Conservation (phyloP, 305 asterid genomes). For the Fraxinus nigra region DNA sequence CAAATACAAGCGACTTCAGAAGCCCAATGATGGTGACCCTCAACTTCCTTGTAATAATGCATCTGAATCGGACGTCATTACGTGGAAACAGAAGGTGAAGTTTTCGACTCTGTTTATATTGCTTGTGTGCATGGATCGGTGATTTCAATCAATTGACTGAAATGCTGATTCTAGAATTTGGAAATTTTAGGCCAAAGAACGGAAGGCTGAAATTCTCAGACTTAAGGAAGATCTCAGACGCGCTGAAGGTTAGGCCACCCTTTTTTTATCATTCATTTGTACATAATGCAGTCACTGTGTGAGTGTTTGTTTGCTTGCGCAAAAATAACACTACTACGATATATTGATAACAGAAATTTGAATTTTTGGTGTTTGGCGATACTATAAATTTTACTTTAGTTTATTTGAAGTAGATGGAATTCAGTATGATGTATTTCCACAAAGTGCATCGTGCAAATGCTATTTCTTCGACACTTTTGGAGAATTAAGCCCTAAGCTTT, state of each 20-base stretch:
- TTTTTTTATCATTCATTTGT: neutral
- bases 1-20: slow-evolving; percentile 53
- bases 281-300: neutral
- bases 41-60: slow-evolving; percentile 19
- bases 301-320: neutral
- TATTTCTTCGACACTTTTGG: slow-evolving; percentile 84
- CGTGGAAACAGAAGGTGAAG: slow-evolving; percentile 72
- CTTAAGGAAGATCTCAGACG: slow-evolving; percentile 74
- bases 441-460: slow-evolving; percentile 76
- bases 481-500: slow-evolving; percentile 36
- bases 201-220: slow-evolving; percentile 69
- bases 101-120: neutral
- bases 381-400: slow-evolving; percentile 5
- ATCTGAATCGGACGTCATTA: slow-evolving; percentile 45
- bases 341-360: neutral
- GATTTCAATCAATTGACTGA: slow-evolving; percentile 9
- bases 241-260: slow-evolving; percentile 63
- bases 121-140: neutral
- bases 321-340: neutral
- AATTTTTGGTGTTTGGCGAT: neutral
- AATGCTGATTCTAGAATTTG: neutral
- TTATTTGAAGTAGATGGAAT: slow-evolving; percentile 51
- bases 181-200: slow-evolving; percentile 65
- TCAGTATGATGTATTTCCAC: slow-evolving; percentile 72
- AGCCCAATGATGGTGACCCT: slow-evolving; percentile 22